Conservation (phyloP, 352 stramenopile species). For the Blastocystis sp. region DNA sequence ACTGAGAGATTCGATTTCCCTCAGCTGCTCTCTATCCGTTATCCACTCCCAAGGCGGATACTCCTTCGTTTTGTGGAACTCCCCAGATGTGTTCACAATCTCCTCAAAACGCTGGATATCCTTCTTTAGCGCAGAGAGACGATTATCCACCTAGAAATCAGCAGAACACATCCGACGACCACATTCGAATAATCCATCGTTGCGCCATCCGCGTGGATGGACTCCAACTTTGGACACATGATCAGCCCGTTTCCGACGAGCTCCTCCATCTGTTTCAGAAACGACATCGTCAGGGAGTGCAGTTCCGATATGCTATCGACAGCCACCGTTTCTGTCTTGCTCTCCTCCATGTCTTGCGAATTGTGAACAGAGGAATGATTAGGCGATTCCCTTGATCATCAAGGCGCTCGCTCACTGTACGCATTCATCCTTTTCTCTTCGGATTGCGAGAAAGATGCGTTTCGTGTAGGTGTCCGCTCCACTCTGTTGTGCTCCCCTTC, state of each 20-base stretch:
- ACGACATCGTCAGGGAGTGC: not conserved
- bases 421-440: not conserved
- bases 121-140: not conserved
- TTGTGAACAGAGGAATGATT: not conserved
- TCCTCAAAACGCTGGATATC: conserved; percentile 25
- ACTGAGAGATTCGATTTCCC: conserved; percentile 33
- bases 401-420: not conserved
- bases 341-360: not conserved
- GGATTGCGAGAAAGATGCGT: too few relatives aligned
- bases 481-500: too few relatives aligned
- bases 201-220: not conserved
- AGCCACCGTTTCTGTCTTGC: not conserved
- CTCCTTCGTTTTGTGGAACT: conserved; percentile 24
- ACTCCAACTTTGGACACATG: not conserved
- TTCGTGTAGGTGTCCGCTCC: too few relatives aligned
- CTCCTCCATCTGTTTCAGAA: not conserved
- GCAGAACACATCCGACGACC: not conserved
- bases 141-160: conserved; percentile 9
- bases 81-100: conserved; percentile 22
- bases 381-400: not conserved
- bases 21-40: conserved; percentile 7
- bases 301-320: not conserved
- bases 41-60: not conserved
- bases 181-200: not conserved
- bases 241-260: not conserved